Conservation (phyloP, 768 basidiomycete species). For the Mycena vitilis region DNA sequence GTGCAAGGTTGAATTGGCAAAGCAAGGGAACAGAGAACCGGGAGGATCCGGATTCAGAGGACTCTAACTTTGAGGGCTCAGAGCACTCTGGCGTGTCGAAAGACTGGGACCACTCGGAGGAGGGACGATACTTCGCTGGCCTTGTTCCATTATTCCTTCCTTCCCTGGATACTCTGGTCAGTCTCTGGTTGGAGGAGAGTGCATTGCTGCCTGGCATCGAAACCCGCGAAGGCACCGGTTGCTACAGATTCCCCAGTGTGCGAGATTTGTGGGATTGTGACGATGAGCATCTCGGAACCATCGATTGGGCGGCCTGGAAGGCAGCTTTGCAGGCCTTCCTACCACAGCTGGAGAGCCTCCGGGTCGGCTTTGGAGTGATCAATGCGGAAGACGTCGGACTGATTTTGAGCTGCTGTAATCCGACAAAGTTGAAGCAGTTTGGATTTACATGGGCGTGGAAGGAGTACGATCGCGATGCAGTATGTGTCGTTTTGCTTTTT, state of each 20-base stretch:
- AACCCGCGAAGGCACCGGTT: neutral
- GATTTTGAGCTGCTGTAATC: conserved; percentile 21
- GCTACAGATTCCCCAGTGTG: neutral
- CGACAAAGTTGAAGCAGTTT: conserved; percentile 19
- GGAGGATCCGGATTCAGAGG: too few species aligned
- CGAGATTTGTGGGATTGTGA: conserved; percentile 25
- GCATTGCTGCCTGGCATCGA: conserved; percentile 16
- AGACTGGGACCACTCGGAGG: neutral
- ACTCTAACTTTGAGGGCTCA: too few species aligned
- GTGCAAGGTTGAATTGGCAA: neutral
- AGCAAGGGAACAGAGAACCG: too few species aligned
- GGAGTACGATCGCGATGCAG: conserved; percentile 11
- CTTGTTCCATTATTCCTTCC: conserved; percentile 34
- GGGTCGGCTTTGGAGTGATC: conserved; percentile 21
- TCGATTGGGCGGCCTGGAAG: conserved; percentile 26
- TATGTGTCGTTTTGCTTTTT: neutral
- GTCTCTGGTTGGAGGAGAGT: conserved; percentile 39
- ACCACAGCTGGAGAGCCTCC: conserved; percentile 31
- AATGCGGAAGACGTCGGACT: neutral
- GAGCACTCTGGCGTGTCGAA: conserved; percentile 22
- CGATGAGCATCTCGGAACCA: conserved; percentile 13
- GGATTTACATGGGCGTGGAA: conserved; percentile 20
- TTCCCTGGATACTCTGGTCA: conserved; percentile 28
- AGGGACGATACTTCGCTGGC: conserved; percentile 33
- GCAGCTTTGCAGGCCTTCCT: conserved; percentile 18